Percentiles rank a stretch among this genome's conserved stretches.
Evolutionary conservation across 192 early-diverging fungal genomes (phyloP).

Genomic region (Linnemannia zychae): DNA sequence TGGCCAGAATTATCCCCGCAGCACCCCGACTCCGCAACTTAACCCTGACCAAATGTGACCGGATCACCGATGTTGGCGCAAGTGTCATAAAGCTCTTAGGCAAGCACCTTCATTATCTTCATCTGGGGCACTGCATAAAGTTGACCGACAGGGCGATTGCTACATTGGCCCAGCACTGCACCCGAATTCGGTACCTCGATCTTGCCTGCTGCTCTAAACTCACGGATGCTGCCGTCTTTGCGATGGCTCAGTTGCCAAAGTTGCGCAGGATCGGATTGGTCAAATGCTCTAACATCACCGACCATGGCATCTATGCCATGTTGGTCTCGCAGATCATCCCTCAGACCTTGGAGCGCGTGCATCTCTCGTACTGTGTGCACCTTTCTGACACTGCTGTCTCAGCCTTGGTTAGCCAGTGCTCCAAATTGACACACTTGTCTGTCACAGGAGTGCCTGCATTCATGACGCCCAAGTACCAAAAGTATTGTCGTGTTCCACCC

Average conservation of each 20-base stretch:
- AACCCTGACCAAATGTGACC: constrained; percentile 67
- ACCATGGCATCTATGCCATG: constrained; percentile 64
- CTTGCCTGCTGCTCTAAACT: constrained; percentile 67
- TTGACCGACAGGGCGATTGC: constrained; percentile 66
- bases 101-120: constrained; percentile 70
- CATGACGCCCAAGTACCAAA: constrained; percentile 61
- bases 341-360: constrained; percentile 66
- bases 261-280: constrained; percentile 70
- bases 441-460: constrained; percentile 70
- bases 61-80: constrained; percentile 66
- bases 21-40: constrained; percentile 69
- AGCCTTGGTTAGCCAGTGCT: constrained; percentile 62
- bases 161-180: constrained; percentile 62
- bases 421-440: constrained; percentile 65
- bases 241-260: constrained; percentile 66
- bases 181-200: constrained; percentile 68
- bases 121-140: constrained; percentile 67
- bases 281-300: constrained; percentile 72
- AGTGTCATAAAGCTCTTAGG: constrained; percentile 62
- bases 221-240: constrained; percentile 65
- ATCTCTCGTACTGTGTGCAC: constrained; percentile 69
- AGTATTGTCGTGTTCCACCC: constrained; percentile 65
- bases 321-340: constrained; percentile 57
- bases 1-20: constrained; percentile 60
- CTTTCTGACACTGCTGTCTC: constrained; percentile 62